Evolutionary conservation across 805 yeast genomes (phyloP), one percentile per base, ranked within the genome.

Genomic region (Saturnispora halmiae): DNA sequence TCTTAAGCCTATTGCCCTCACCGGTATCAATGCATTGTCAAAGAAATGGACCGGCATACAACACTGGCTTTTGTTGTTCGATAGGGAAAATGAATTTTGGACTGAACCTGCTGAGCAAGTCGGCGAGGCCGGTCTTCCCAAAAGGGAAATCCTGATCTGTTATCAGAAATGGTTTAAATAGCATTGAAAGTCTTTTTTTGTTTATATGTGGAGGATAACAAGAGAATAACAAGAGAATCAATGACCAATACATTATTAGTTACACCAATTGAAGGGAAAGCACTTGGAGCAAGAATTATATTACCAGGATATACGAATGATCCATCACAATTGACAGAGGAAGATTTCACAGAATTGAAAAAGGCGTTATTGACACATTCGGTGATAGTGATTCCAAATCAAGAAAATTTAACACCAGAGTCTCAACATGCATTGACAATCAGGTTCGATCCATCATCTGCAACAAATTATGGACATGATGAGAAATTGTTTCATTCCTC

Each of bases 381-480:
- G 39, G 94, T 86, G 7, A 65, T 83, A 14, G 80, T 85, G 14
- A 73, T 86, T 41, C 90, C 90, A 32, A 69, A 70, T 31, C 90
- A 82, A 60, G 74, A 67, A n/a, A 63, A 74, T 6, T 67, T 86
- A 30, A 48, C 77, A 3, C 94, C 95, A 25, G 66, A 72, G 42
- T 78, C 88, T 1, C 95, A 86, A 61, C 83, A 80, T 61, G 60
- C 69, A 20, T 67, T 86, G 39, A 86, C 95, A 24, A 72, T 79
- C 45, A 72, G 82, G 51, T 81, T 85, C 54, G 95, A 86, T 53
- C 86, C 90, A 19, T 65, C 84, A 3, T 69, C 78, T 42, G 65
- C 63, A 34, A 79, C 82, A 31, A 72, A 73, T 19, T 86, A 86
- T 52, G 95, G 95, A 25, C 95, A 86, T 53, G 88, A 90, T 43